Base-by-base conservation (phyloP, 352 stramenopile genomes). In the Globisporangium alternatum region DNA sequence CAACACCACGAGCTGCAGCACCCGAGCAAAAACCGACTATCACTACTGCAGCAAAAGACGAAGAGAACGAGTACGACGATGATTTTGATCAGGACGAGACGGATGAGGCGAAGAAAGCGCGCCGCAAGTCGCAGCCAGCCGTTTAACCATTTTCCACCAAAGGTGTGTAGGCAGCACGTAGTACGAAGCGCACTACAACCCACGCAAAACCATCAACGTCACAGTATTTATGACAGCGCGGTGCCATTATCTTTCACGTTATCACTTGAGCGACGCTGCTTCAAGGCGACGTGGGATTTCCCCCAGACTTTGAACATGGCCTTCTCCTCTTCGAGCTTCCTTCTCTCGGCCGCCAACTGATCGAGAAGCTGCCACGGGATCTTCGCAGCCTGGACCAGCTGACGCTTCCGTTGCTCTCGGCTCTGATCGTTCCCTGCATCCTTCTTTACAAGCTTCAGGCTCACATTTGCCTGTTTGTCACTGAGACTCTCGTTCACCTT, bases 331-430 rank as follows among this genome's bases (percentile, higher is more conserved):
- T 76, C 77, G 6, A 90, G 49, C 35, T 76, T 76, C 30, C 69
- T 64, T 0, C 74, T 69, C 30, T 91, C 80, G 6, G 71, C 74
- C 2, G 73, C 70, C 12, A 93, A 30, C 30, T 91, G 72, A 33
- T 94, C 85, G 0, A 94, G 67, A 5, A 94, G 63, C 52, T 87
- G 68, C 83, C 85, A 92, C 30, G 85, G 83, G 30, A 92, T 77
- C 56, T 83, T 79, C 9, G 80, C 81, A 35, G 72, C 73, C 59
- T 81, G 62, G 1, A 78, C 41, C 2, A 75, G 48, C 31, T 73
- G 59, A 19, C 64, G 68, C 44, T 74, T 79, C 47, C 60, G 72
- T 39, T 83, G 72, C 31, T 76, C 67, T 21, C 65, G 63, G 56
- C 44, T 70, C 15, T 54, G 30, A 4, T 22, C 45, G 9, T 1